phyloP scores from a whole-genome alignment of 2,329 filamentous ascomycete species.

The Mollisiaceae sp. region DNA sequence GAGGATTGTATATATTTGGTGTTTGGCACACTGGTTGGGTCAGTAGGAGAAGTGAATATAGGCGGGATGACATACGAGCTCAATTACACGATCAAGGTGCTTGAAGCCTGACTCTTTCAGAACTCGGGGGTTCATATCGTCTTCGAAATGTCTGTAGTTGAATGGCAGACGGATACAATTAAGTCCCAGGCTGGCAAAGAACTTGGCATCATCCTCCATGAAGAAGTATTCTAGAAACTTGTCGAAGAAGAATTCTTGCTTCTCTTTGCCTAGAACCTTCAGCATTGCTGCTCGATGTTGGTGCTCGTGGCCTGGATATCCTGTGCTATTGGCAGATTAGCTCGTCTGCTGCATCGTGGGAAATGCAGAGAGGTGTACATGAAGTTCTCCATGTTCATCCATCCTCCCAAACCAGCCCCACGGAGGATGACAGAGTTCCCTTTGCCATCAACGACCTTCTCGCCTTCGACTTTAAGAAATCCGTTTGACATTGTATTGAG shows the following conservation, averaged over 20 bases:
- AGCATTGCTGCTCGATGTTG: slow-evolving; percentile 60
- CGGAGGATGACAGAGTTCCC: slow-evolving; percentile 45
- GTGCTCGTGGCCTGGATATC: slow-evolving; percentile 63
- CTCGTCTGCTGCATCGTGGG: neutral
- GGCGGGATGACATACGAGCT: slow-evolving; percentile 41
- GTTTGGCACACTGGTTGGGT: slow-evolving; percentile 42
- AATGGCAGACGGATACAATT: slow-evolving; percentile 66
- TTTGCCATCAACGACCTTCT: slow-evolving; percentile 44
- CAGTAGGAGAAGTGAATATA: neutral
- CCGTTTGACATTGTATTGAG: neutral
- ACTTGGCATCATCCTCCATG: slow-evolving; percentile 61
- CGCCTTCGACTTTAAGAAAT: slow-evolving; percentile 43
- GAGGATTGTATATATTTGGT: slow-evolving; percentile 52
- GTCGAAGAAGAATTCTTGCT: slow-evolving; percentile 65
- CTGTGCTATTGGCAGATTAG: slow-evolving; percentile 45
- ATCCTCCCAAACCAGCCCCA: slow-evolving; percentile 49
- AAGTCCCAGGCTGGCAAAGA: slow-evolving; percentile 59
- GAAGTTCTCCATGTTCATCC: slow-evolving; percentile 64
- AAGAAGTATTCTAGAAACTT: slow-evolving; percentile 56
- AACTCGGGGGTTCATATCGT: slow-evolving; percentile 55
- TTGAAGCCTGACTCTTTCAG: slow-evolving; percentile 55
- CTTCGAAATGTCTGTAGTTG: slow-evolving; percentile 63
- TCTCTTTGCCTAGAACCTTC: slow-evolving; percentile 58
- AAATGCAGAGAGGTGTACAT: slow-evolving; percentile 43
- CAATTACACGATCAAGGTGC: slow-evolving; percentile 53